A percentile compares a stretch with the other conserved stretches of the same genome.
phyloP scores from a whole-genome alignment of 176 grass and related monocot species.

The Oryza glaberrima region DNA sequence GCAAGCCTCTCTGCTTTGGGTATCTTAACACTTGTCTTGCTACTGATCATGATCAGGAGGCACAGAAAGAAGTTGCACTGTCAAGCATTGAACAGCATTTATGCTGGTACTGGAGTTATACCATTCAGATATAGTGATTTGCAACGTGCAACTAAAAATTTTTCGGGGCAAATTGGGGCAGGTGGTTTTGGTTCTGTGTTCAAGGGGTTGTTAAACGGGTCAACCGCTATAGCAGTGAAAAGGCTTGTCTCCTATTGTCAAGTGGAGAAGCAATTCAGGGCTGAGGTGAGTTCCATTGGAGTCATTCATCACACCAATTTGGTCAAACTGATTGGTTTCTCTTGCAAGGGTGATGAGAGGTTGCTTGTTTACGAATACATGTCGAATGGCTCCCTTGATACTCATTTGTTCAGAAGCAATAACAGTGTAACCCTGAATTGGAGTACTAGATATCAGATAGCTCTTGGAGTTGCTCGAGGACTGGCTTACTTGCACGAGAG shows the following conservation, averaged over 20 bases:
- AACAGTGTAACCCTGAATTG: not conserved
- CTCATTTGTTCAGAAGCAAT: not conserved
- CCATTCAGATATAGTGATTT: slow-evolving; percentile 11
- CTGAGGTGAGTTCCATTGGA: slow-evolving; percentile 37
- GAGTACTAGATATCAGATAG: slow-evolving; percentile 12
- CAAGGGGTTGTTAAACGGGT: not conserved
- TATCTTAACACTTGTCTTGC: not conserved
- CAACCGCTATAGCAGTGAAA: slow-evolving; percentile 15
- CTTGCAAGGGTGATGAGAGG: not conserved
- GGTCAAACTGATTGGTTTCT: slow-evolving; percentile 29
- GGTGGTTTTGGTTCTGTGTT: slow-evolving; percentile 32
- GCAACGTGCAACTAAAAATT: slow-evolving; percentile 3
- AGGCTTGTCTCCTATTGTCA: not conserved
- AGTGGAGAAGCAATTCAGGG: slow-evolving; percentile 36
- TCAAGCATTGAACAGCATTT: not conserved
- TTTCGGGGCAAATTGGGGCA: not conserved
- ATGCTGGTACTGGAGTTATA: not conserved
- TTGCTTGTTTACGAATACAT: slow-evolving; percentile 28
- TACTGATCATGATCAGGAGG: not conserved
- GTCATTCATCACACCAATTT: slow-evolving; percentile 23
- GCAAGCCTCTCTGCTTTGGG: slow-evolving; percentile 1
- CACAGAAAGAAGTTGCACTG: not conserved
- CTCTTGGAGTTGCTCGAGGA: slow-evolving; percentile 16
- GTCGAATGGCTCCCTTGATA: slow-evolving; percentile 26
- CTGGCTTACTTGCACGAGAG: slow-evolving; percentile 18